Percentiles rank a stretch among this genome's conserved stretches.
phyloP scores from a whole-genome alignment of 1,284 basidiomycete species.

The Hymenochaete sp. region DNA sequence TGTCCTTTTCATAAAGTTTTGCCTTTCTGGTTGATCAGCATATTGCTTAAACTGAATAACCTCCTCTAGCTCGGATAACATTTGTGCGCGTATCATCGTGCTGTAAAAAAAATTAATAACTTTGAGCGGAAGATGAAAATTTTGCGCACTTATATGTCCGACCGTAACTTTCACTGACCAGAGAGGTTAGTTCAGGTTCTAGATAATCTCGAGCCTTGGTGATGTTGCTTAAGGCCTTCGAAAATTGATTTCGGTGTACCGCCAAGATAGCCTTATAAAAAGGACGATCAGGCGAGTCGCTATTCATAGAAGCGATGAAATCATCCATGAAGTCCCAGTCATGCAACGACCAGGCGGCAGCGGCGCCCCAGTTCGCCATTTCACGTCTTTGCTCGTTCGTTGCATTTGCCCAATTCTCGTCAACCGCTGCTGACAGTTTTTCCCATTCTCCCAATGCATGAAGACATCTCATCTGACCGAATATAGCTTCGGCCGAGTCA shows the following conservation, averaged over 20 bases:
- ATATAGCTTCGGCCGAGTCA: conserved; percentile 62
- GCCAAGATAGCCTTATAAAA: conserved; percentile 96
- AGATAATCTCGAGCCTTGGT: conserved; percentile 91
- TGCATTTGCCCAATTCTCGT: conserved; percentile 83
- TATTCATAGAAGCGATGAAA: conserved; percentile 91
- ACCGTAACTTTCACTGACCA: conserved; percentile 94
- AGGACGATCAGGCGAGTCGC: conserved; percentile 88
- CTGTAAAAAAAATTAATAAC: conserved; percentile 33
- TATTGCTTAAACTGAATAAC: conserved; percentile 95
- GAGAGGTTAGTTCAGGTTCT: conserved; percentile 86
- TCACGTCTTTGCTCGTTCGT: conserved; percentile 79
- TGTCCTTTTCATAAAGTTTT: conserved; percentile 78
- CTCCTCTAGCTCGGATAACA: conserved; percentile 97
- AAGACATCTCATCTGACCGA: conserved; percentile 91
- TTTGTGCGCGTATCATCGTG: conserved; percentile 95
- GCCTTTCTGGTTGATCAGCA: conserved; percentile 89
- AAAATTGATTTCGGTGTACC: conserved; percentile 94
- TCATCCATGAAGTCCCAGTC: conserved; percentile 99
- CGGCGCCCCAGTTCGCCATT: conserved; percentile 95
- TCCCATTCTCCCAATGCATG: conserved; percentile 99
- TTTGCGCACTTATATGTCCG: conserved; percentile 85
- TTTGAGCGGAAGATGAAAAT: neutral
- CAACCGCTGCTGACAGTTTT: conserved; percentile 78
- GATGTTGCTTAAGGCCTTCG: conserved; percentile 85
- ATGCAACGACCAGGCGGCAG: conserved; percentile 92